A percentile compares a stretch with the other conserved stretches of the same genome.
Evolutionary conservation across 1,284 basidiomycete genomes (phyloP).

Genomic region (Trichosporon faecale): DNA sequence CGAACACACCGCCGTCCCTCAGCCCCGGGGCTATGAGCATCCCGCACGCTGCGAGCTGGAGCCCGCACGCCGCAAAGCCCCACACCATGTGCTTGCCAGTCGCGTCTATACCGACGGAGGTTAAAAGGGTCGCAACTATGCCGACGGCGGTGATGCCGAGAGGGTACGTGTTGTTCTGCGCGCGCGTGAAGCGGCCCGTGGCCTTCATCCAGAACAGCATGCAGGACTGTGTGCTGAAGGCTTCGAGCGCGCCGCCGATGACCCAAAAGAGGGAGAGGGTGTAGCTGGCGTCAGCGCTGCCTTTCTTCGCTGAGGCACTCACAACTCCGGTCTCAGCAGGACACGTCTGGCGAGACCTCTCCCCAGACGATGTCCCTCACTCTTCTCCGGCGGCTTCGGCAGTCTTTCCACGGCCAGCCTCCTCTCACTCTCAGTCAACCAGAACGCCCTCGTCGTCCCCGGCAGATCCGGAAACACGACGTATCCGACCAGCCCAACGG

Average conservation of each 20-base stretch:
- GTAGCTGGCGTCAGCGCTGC: constrained; percentile 9
- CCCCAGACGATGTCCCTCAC: constrained; percentile 11
- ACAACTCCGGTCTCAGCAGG: constrained; percentile 15
- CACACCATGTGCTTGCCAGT: neutral
- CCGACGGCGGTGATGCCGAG: constrained; percentile 17
- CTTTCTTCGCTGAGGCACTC: neutral
- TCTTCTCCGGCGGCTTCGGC: constrained; percentile 14
- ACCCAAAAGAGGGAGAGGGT: constrained; percentile 16
- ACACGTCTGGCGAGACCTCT: constrained; percentile 13
- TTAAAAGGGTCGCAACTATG: constrained; percentile 8
- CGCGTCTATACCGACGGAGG: constrained; percentile 12
- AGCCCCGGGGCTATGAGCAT: neutral
- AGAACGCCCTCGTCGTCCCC: constrained; percentile 14
- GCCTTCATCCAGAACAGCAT: constrained; percentile 21
- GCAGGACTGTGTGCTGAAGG: constrained; percentile 15
- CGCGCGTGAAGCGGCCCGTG: neutral
- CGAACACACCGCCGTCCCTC: constrained; percentile 2
- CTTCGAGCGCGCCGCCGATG: constrained; percentile 18
- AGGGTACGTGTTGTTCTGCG: constrained; percentile 16
- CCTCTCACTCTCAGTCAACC: constrained; percentile 16
- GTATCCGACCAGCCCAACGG: constrained; percentile 21
- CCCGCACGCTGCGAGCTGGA: constrained; percentile 12
- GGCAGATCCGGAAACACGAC: constrained; percentile 21
- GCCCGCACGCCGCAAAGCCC: constrained; percentile 10
- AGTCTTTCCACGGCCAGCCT: constrained; percentile 18